Base-by-base conservation (phyloP, 306 rosid genomes). In the Morella rubra region DNA sequence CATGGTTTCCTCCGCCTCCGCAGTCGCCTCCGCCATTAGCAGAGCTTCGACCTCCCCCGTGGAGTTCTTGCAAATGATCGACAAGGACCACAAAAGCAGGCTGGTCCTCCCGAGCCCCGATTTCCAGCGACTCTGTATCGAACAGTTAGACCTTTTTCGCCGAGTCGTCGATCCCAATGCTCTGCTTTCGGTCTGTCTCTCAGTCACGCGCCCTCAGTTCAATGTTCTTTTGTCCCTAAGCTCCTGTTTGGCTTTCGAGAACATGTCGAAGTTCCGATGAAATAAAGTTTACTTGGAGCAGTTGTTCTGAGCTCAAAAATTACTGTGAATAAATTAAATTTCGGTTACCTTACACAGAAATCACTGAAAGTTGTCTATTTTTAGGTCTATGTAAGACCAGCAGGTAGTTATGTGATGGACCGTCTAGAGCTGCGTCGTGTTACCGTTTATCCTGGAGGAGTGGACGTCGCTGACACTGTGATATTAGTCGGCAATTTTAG, bases 351-450 rank as follows among this genome's bases (percentile, higher is more conserved):
- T 12, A 69, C 64, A 32, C 9, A 5, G 37, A 53, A 0, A 42
- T 18, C 54, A 62, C 53, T 65, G 41, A 37, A 10, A 5, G 66
- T 24, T 69, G 45, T 79, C 13, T 47, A 3, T 8, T 7, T 8
- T 19, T 73, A 95, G 98, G 96, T 95, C 8, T 95, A 95, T 77
- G 97, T 95, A 18, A 92, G 98, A 83, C 98, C 98, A 27, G 97
- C 98, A 19, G 98, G 97, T 53, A 90, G 97, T 81, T 95, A 92
- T 79, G 97, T 95, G 83, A 95, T 95, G 98, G 97, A 95, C 79
- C 92, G 90, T 14, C 87, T 95, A 69, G 98, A 95, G 90, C 85
- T 95, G 56, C 90, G 95, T 77, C 80, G 98, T 73, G 95, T 92
- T 72, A 86, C 86, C 8, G 59, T 89, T 41, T 79, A 77, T 84